These are phyloP conservation scores for Cutaneotrichosporon arboriforme DNA, from an alignment of 1,284 basidiomycete genomes.

Conservation along the genomic window DNA sequence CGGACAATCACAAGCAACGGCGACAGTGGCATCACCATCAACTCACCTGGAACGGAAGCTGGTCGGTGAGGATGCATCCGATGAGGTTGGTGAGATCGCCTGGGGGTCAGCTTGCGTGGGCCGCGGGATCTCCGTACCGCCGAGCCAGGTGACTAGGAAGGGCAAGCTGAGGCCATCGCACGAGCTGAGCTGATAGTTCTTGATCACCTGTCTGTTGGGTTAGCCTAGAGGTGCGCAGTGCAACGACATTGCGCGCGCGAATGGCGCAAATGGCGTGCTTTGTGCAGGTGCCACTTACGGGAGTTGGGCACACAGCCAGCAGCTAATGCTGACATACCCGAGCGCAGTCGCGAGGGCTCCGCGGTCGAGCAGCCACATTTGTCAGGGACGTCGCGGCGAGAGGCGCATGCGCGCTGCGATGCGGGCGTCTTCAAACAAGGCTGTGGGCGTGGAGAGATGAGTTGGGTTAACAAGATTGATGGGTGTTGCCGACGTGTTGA, in stretches of 20 bases:
- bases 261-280: too few relatives aligned
- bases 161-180: conserved; percentile 82
- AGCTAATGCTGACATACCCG: conserved; percentile 72
- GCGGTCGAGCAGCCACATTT: conserved; percentile 7
- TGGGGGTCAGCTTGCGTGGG: conserved; percentile 37
- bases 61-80: conserved; percentile 78
- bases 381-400: too few relatives aligned
- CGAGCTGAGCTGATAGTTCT: conserved; percentile 67
- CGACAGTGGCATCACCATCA: neutral
- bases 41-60: conserved; percentile 86
- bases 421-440: too few relatives aligned
- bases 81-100: conserved; percentile 85
- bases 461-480: too few relatives aligned
- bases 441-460: too few relatives aligned
- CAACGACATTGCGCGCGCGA: too few relatives aligned
- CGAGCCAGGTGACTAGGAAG: conserved; percentile 83
- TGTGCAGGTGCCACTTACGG: conserved; percentile 63
- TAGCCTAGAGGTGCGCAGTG: neutral
- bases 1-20: neutral
- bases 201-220: conserved; percentile 63
- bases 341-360: conserved; percentile 8
- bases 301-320: conserved; percentile 85
- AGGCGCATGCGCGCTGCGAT: too few relatives aligned
- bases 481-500: too few relatives aligned
- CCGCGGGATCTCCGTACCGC: conserved; percentile 55